Conservation (phyloP, 2,329 filamentous ascomycete genomes). For the Aspergillus aculeatus region DNA sequence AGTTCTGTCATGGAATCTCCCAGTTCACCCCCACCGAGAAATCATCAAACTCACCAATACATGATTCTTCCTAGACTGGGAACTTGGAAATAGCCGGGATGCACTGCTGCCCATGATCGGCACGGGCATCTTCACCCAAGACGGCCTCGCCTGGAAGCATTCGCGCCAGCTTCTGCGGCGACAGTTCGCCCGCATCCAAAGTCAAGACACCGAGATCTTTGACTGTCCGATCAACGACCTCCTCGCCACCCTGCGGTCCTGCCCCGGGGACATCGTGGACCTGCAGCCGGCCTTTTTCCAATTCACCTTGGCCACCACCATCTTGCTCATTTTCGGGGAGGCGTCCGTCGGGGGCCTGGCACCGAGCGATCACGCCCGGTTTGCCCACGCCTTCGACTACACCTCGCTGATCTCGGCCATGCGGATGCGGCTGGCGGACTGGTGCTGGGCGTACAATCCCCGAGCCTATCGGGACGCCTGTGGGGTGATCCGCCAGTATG, state of each 20-base stretch:
- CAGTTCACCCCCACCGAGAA: too few species aligned
- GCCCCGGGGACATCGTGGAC: slow-evolving; percentile 18
- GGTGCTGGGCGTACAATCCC: slow-evolving; percentile 1
- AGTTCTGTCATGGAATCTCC: not conserved
- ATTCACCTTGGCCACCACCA: slow-evolving; percentile 39
- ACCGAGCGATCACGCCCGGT: slow-evolving; percentile 10
- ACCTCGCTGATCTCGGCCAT: slow-evolving; percentile 17
- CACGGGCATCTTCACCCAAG: slow-evolving; percentile 15
- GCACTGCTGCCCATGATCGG: slow-evolving; percentile 4
- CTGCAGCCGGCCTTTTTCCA: slow-evolving; percentile 42
- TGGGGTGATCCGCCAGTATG: not conserved
- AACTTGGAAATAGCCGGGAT: not conserved
- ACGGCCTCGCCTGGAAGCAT: slow-evolving; percentile 24
- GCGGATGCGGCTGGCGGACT: not conserved
- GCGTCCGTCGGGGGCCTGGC: slow-evolving; percentile 15
- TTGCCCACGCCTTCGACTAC: slow-evolving; percentile 22
- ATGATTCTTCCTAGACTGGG: not conserved
- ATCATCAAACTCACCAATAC: too few species aligned
- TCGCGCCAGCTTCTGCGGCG: slow-evolving; percentile 34
- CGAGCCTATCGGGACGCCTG: not conserved
- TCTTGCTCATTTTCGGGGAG: slow-evolving; percentile 39
- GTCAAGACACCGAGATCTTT: slow-evolving; percentile 34
- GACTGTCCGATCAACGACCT: slow-evolving; percentile 33
- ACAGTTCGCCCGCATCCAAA: slow-evolving; percentile 35
- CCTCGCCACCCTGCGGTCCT: slow-evolving; percentile 21